phyloP scores from a whole-genome alignment of 345 rosid genomes.

The Eucalyptus urophylla region DNA sequence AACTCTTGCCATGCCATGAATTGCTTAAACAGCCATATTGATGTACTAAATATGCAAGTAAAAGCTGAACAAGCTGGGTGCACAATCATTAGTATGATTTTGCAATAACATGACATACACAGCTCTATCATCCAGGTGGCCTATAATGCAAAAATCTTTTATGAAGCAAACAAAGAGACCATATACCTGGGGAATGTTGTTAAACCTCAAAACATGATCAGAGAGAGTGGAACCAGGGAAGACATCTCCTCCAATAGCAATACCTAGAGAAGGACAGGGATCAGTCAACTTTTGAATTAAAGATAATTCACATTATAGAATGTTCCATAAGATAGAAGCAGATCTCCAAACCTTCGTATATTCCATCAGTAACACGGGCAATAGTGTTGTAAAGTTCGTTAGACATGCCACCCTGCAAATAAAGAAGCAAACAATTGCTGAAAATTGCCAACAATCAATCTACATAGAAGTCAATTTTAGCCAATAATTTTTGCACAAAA shows the following conservation, averaged over 20 bases:
- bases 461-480: neutral
- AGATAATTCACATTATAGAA: neutral
- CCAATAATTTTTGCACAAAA: neutral
- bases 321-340: neutral
- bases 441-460: neutral
- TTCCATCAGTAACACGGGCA: conserved; percentile 96
- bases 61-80: neutral
- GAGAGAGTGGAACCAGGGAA: conserved; percentile 96
- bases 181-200: conserved; percentile 89
- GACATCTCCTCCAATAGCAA: conserved; percentile 98
- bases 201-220: conserved; percentile 84
- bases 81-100: neutral
- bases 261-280: conserved; percentile 38
- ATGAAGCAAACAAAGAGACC: neutral
- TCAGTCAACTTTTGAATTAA: neutral
- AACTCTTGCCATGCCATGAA: neutral
- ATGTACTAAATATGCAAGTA: neutral
- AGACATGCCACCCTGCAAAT: conserved; percentile 91
- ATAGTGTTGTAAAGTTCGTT: conserved; percentile 88
- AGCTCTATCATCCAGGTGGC: neutral
- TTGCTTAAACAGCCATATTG: neutral
- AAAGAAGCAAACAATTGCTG: neutral
- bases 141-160: neutral
- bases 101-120: neutral
- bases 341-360: conserved; percentile 59